These are phyloP conservation scores for Scheffersomyces insectosa DNA, from an alignment of 1,139 yeast species.

Conservation along the genomic window DNA sequence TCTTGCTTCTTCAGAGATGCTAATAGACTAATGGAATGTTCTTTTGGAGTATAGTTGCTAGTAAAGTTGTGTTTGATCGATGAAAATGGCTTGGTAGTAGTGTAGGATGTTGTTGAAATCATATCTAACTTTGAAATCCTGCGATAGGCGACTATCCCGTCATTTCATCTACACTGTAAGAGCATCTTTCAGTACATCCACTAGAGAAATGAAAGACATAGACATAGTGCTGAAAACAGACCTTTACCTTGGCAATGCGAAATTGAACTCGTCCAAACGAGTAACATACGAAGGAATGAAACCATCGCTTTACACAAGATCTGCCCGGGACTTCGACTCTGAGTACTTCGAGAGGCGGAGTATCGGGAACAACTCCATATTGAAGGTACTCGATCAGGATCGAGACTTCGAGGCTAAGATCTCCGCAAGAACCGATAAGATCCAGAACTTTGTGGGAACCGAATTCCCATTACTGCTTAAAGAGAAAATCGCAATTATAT, in stretches of 20 bases:
- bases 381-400: constrained; percentile 12
- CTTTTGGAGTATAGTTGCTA: too few relatives aligned
- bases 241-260: constrained; percentile 11
- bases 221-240: constrained; percentile 19
- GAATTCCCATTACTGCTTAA: constrained; percentile 21
- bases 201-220: constrained; percentile 3
- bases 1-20: too few relatives aligned
- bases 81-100: too few relatives aligned
- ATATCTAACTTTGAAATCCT: too few relatives aligned
- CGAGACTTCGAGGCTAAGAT: constrained; percentile 10
- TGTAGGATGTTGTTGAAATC: too few relatives aligned
- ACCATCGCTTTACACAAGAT: constrained; percentile 16
- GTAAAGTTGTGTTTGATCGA: too few relatives aligned
- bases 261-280: constrained; percentile 9
- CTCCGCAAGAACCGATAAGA: constrained; percentile 7
- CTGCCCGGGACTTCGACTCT: constrained; percentile 15
- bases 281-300: constrained; percentile 11
- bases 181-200: background rate
- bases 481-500: constrained; percentile 23
- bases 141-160: too few relatives aligned
- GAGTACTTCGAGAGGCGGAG: constrained; percentile 10
- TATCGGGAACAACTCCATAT: constrained; percentile 10
- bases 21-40: too few relatives aligned
- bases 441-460: constrained; percentile 17
- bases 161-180: too few relatives aligned